Evolutionary conservation across 1,139 yeast genomes (phyloP), one percentile per base, ranked within the genome.

Genomic region (Kodamaea alishanica): DNA sequence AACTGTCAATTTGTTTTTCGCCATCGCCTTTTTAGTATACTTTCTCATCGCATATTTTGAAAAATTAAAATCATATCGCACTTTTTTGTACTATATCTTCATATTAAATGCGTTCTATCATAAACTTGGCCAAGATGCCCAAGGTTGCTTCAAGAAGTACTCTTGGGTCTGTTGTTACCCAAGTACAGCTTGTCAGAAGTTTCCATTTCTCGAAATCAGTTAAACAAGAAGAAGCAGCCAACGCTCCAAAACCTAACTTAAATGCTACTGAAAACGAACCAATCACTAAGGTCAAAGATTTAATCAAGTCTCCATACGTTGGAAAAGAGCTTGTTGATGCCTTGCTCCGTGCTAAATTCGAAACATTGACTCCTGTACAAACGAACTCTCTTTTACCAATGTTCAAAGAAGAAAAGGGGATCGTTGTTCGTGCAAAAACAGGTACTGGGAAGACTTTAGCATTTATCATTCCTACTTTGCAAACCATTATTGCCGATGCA

Each of bases 381-480:
- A 81, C 82, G 40, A 72, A 75, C 50, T 75, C 95, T 5, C 67
- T 89, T 35, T 65, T 77, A 39, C 94, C 94, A 6, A 76, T 84
- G 43, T 65, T 87, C 40, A 56, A 72, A 20, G 73, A 77, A 28
- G 65, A 73, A 31, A 60, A 59, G 8, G 90, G 94, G 47, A 69
- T 88, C 40, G 89, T 89, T 23, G 92, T 87, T 28, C 75, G 95
- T 50, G 97, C 97, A 27, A 87, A 87, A 58, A 90, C 97, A 4
- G 97, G 97, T 56, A 90, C 97, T 1, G 97, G 97, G 52, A 90
- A 90, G 61, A 90, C 97, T 0, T 79, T 86, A 45, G 95, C 96
- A 0, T 90, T 88, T 58, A 80, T 89, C 43, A 69, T 89, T 37
- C 97, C 97, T 1, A 68, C 87, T 6, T 64, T 89, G 33, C 84